These are phyloP conservation scores for Boletus reticuloceps DNA, from an alignment of 768 basidiomycete species.

Conservation along the genomic window DNA sequence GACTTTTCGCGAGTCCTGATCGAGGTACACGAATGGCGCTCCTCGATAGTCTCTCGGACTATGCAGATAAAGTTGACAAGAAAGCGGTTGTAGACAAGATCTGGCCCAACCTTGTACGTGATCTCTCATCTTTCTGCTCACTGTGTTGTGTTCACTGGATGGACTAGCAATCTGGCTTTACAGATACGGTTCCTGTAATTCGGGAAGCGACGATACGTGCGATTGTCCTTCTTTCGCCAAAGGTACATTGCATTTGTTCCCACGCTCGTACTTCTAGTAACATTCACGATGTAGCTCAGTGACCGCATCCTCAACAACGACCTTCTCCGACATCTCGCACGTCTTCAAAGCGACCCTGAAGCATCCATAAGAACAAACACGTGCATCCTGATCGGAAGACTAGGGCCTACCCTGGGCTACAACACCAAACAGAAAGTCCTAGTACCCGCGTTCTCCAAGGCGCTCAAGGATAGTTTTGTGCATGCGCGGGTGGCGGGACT, in stretches of 20 bases:
- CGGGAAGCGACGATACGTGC: constrained; percentile 93
- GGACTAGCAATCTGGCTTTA: constrained; percentile 87
- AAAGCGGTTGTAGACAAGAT: constrained; percentile 83
- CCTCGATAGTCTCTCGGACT: constrained; percentile 80
- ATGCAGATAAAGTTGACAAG: constrained; percentile 84
- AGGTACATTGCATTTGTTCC: constrained; percentile 43
- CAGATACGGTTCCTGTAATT: constrained; percentile 91
- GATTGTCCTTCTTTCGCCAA: constrained; percentile 78
- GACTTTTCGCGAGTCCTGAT: constrained; percentile 86
- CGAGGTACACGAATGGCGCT: constrained; percentile 93
- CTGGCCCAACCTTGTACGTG: constrained; percentile 84
- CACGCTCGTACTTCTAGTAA: background rate
- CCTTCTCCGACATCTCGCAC: constrained; percentile 86
- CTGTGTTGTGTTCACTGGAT: background rate
- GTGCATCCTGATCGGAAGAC: constrained; percentile 89
- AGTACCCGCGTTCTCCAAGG: constrained; percentile 89
- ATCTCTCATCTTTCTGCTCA: background rate
- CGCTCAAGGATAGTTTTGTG: constrained; percentile 87
- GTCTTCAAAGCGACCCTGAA: constrained; percentile 89
- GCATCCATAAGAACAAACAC: constrained; percentile 97
- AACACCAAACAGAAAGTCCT: constrained; percentile 96
- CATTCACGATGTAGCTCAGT: constrained; percentile 52
- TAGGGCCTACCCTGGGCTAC: constrained; percentile 80
- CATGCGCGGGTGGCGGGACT: constrained; percentile 92
- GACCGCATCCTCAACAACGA: constrained; percentile 97